Conservation (phyloP, 2,329 filamentous ascomycete genomes). For the Botrytis pseudocinerea region DNA sequence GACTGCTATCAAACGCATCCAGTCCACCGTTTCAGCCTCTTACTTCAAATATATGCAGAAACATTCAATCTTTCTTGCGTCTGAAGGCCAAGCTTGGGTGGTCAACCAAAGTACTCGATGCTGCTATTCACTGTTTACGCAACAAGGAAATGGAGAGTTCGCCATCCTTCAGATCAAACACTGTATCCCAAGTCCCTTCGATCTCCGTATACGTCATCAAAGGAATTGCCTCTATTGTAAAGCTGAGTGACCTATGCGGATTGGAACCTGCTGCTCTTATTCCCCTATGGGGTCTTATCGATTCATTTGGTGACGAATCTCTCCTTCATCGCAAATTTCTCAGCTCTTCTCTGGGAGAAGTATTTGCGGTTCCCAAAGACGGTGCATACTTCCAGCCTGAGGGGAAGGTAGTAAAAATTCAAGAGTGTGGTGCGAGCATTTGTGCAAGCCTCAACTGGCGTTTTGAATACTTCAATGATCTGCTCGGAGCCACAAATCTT, state of each 20-base stretch:
- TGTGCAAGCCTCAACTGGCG: background rate
- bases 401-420: background rate
- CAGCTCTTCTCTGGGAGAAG: background rate
- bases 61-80: background rate
- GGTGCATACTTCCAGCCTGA: background rate
- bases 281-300: background rate
- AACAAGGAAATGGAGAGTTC: background rate
- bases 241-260: background rate
- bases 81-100: background rate
- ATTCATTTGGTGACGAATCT: background rate
- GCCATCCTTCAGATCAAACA: background rate
- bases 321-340: background rate
- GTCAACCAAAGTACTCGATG: background rate
- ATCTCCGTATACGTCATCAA: background rate
- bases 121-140: background rate
- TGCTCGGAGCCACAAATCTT: background rate
- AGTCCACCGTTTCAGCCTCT: background rate
- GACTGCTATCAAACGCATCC: background rate
- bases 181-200: background rate
- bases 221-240: background rate
- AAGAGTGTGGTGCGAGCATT: background rate
- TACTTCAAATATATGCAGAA: background rate
- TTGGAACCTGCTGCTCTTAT: background rate
- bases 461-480: background rate
- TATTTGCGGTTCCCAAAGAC: background rate